A percentile compares a stretch with the other conserved stretches of the same genome.
These are phyloP conservation scores for Alternaria sp. DNA, from an alignment of 2,329 filamentous ascomycete genomes.

Conservation along the genomic window DNA sequence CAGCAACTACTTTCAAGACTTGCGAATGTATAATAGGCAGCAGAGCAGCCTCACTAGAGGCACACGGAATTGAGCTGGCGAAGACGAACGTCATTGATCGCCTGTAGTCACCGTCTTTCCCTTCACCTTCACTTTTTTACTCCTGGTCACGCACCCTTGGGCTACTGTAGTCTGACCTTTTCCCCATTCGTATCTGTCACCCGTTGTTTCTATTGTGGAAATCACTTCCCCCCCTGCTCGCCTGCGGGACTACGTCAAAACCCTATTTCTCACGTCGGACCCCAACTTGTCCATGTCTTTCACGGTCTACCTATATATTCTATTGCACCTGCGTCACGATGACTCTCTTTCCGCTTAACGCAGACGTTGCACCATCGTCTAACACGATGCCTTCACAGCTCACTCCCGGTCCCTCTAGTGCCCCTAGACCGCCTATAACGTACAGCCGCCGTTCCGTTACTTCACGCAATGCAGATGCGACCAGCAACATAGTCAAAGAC, in stretches of 20 bases:
- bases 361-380: background rate
- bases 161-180: background rate
- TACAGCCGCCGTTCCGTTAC: background rate
- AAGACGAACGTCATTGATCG: background rate
- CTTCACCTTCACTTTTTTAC: slow-evolving; percentile 4
- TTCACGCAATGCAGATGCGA: background rate
- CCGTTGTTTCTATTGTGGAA: background rate
- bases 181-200: background rate
- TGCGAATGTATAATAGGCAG: slow-evolving; percentile 17
- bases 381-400: background rate
- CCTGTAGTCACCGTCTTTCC: background rate
- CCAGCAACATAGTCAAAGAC: background rate
- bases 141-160: background rate
- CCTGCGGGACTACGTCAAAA: background rate
- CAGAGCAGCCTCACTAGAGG: background rate
- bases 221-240: background rate
- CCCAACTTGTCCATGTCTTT: background rate
- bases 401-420: background rate
- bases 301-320: background rate
- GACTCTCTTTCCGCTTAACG: background rate
- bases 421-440: background rate
- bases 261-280: background rate
- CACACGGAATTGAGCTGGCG: background rate
- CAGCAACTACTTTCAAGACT: slow-evolving; percentile 9
- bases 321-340: background rate